These are phyloP conservation scores for Septoria petroselini DNA, from an alignment of 2,329 filamentous ascomycete species.

Conservation along the genomic window DNA sequence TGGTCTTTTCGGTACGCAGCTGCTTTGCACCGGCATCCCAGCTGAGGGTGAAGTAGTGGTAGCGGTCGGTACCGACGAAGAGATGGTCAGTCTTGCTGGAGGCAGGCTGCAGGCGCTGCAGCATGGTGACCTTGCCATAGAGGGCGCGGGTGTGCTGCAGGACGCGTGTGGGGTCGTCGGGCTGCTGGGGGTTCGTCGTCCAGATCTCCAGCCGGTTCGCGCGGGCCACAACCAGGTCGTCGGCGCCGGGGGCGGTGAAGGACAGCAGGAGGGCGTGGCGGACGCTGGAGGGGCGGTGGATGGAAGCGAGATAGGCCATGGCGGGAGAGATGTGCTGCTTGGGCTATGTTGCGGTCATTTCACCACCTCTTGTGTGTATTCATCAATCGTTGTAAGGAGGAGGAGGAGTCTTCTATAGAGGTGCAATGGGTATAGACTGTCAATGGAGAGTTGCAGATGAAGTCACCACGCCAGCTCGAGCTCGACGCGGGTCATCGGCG, in stretches of 20 bases:
- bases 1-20: conserved; percentile 57
- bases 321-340: conserved; percentile 2
- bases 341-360: not conserved
- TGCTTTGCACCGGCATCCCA: conserved; percentile 65
- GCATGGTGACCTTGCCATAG: conserved; percentile 82
- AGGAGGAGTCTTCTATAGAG: too few species aligned
- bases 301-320: conserved; percentile 94
- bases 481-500: conserved; percentile 11
- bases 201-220: conserved; percentile 85
- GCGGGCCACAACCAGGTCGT: conserved; percentile 83
- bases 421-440: too few species aligned
- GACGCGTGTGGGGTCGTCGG: conserved; percentile 56
- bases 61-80: conserved; percentile 86
- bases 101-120: conserved; percentile 73
- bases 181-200: conserved; percentile 48
- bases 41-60: conserved; percentile 83
- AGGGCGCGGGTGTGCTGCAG: conserved; percentile 68
- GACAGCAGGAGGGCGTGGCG: conserved; percentile 80
- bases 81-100: conserved; percentile 76
- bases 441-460: not conserved
- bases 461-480: not conserved
- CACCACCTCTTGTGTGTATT: too few species aligned
- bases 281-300: conserved; percentile 87
- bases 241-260: conserved; percentile 69
- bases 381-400: too few species aligned